Evolutionary conservation across 345 rosid species (phyloP).

Genomic region (Salix suchowensis): DNA sequence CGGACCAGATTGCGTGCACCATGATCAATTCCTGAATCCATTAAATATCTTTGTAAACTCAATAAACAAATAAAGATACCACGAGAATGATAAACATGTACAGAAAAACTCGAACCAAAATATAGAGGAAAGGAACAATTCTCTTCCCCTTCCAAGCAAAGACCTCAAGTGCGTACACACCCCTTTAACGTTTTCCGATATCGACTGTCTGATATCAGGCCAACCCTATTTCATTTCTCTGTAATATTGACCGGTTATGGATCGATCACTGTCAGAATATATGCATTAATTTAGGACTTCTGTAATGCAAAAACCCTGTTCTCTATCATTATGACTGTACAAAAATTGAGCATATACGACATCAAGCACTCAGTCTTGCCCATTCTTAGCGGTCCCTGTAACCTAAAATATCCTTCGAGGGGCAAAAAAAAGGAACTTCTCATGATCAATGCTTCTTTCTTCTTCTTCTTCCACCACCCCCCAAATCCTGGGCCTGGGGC

Average conservation of each 20-base stretch:
- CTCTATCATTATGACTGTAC: not conserved
- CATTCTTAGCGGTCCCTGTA: not conserved
- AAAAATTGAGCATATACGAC: not conserved
- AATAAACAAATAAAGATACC: accelerated
- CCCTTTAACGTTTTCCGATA: not conserved
- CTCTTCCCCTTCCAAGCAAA: too few relatives aligned
- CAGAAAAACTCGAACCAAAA: too few relatives aligned
- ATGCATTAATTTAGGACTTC: not conserved
- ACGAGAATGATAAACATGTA: too few relatives aligned
- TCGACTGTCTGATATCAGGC: not conserved
- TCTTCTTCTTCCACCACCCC: not conserved
- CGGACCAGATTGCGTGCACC: accelerated
- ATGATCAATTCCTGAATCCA: accelerated
- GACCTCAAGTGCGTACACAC: too few relatives aligned
- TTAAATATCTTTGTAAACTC: accelerated
- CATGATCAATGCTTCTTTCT: not conserved
- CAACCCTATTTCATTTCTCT: not conserved
- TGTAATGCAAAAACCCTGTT: not conserved
- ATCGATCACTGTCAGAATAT: not conserved
- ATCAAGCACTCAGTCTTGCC: not conserved
- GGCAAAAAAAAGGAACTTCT: not conserved
- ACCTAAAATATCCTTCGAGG: not conserved
- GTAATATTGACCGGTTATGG: not conserved
- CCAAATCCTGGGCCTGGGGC: not conserved
- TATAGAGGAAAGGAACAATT: too few relatives aligned